Conservation (phyloP, 345 rosid genomes). For the Murraya paniculata region DNA sequence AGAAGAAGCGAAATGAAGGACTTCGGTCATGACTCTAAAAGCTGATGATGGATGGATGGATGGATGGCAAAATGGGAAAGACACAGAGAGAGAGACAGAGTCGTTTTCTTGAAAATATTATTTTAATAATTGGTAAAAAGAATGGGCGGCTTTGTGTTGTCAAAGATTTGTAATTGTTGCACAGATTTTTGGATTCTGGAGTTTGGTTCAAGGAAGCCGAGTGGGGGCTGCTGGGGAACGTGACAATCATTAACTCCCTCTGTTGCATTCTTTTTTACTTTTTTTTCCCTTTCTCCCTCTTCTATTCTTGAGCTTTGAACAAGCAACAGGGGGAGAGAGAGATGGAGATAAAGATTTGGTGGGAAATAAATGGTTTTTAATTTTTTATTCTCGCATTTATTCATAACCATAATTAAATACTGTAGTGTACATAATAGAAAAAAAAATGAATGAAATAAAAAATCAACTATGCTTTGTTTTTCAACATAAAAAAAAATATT, state of each 20-base stretch:
- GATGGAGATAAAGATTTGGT: conserved; percentile 22
- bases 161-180: not conserved
- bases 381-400: no score
- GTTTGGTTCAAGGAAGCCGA: conserved; percentile 41
- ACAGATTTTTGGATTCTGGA: conserved; percentile 23
- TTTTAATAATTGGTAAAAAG: not conserved
- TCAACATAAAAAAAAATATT: no score
- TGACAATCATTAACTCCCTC: conserved; percentile 31
- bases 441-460: no score
- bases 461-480: no score
- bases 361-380: conserved; percentile 25
- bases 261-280: no score
- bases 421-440: no score
- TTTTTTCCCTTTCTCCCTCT: not conserved
- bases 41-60: conserved; percentile 28
- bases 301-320: conserved; percentile 26
- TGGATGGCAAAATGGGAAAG: not conserved
- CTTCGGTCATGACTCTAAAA: conserved; percentile 65
- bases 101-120: not conserved
- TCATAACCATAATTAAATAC: no score
- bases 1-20: conserved; percentile 67
- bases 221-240: conserved; percentile 20
- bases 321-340: conserved; percentile 12
- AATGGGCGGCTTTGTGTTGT: not conserved
- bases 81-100: not conserved